These are phyloP conservation scores for Ophiostoma novo-ulmi DNA, from an alignment of 2,329 filamentous ascomycete genomes.

Conservation along the genomic window DNA sequence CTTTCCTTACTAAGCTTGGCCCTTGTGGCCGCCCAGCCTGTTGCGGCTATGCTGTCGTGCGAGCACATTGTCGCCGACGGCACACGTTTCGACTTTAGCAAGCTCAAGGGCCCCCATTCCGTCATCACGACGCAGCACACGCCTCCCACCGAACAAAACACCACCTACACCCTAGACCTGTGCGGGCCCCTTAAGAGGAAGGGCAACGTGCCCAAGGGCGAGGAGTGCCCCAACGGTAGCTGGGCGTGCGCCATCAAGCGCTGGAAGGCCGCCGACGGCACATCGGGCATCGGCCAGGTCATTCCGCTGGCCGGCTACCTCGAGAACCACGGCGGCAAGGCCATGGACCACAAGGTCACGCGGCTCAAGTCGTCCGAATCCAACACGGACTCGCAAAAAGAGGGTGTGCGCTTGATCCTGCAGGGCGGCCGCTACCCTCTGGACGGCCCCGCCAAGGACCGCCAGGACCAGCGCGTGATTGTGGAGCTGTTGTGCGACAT, in stretches of 20 bases:
- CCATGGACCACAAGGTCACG: conserved; percentile 61
- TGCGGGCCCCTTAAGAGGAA: conserved; percentile 62
- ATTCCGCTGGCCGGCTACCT: conserved; percentile 73
- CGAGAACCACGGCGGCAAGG: conserved; percentile 49
- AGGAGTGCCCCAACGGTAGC: conserved; percentile 64
- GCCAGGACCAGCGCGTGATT: conserved; percentile 61
- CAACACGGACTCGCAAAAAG: conserved; percentile 58
- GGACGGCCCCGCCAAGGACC: conserved; percentile 47
- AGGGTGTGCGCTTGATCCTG: conserved; percentile 68
- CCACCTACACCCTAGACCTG: conserved; percentile 75
- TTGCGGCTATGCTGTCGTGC: conserved; percentile 54
- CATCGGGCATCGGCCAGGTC: conserved; percentile 49
- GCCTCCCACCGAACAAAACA: conserved; percentile 58
- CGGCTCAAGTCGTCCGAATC: conserved; percentile 61
- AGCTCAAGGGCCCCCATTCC: conserved; percentile 62
- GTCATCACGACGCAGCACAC: conserved; percentile 56
- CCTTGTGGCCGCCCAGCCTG: conserved; percentile 24
- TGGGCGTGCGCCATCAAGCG: conserved; percentile 71
- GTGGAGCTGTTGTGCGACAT: conserved; percentile 81
- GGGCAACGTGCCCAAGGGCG: conserved; percentile 48
- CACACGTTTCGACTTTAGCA: conserved; percentile 58
- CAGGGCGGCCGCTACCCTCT: conserved; percentile 52
- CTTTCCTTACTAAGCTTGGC: conserved; percentile 21
- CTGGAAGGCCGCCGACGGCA: conserved; percentile 44
- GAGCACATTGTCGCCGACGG: conserved; percentile 54